These are phyloP conservation scores for Psilocybe azurescens DNA, from an alignment of 768 basidiomycete species.

Conservation along the genomic window DNA sequence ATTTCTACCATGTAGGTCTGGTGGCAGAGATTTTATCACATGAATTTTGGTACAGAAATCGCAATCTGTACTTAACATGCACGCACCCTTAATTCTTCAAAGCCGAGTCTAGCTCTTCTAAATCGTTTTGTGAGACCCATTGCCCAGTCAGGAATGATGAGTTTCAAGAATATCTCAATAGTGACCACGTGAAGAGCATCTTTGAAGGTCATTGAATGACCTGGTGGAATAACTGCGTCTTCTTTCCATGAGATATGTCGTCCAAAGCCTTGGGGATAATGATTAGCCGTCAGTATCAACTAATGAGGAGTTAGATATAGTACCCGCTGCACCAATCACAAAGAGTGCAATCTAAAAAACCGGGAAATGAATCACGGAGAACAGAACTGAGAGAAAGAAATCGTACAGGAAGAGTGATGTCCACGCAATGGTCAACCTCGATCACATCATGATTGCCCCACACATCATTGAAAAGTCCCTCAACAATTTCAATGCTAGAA, in stretches of 20 bases:
- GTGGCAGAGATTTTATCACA: background rate
- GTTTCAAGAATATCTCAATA: slow-evolving; percentile 38
- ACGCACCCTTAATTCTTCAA: slow-evolving; percentile 48
- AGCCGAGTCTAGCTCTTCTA: slow-evolving; percentile 38
- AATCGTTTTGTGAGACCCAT: slow-evolving; percentile 39
- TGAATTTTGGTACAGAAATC: background rate
- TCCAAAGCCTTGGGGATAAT: slow-evolving; percentile 50
- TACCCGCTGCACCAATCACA: slow-evolving; percentile 60
- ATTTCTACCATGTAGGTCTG: slow-evolving; percentile 55
- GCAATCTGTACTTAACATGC: background rate
- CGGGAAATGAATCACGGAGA: slow-evolving; percentile 9
- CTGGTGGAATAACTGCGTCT: slow-evolving; percentile 38
- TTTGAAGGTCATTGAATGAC: slow-evolving; percentile 55
- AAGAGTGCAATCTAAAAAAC: slow-evolving; percentile 54
- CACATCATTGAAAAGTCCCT: slow-evolving; percentile 49
- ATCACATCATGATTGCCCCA: slow-evolving; percentile 51
- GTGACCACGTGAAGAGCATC: slow-evolving; percentile 51
- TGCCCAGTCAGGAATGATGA: slow-evolving; percentile 45
- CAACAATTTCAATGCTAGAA: slow-evolving; percentile 45
- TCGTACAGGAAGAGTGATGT: slow-evolving; percentile 59
- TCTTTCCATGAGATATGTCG: slow-evolving; percentile 54
- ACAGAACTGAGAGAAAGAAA: background rate
- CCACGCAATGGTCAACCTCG: slow-evolving; percentile 48
- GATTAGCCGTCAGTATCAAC: background rate
- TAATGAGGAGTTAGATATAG: background rate